These are phyloP conservation scores for Fusarium succisae DNA, from an alignment of 2,329 filamentous ascomycete species.

Conservation along the genomic window DNA sequence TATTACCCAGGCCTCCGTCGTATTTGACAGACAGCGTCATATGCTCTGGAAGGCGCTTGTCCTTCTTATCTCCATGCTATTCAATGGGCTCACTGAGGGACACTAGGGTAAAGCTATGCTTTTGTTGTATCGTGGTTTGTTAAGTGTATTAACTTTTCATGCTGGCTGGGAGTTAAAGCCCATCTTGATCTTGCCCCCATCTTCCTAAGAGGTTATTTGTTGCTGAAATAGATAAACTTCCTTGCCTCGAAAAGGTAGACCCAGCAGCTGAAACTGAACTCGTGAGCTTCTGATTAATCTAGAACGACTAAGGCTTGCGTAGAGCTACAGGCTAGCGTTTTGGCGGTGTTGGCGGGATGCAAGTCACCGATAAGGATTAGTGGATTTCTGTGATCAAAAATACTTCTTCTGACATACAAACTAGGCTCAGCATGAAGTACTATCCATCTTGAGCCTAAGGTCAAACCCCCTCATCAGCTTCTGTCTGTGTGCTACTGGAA, in stretches of 20 bases:
- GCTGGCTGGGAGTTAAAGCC: background rate
- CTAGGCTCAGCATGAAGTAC: rapidly evolving
- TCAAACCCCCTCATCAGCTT: background rate
- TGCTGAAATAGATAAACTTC: background rate
- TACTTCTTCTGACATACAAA: background rate
- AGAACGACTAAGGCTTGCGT: background rate
- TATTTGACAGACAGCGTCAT: too few relatives aligned
- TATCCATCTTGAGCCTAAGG: background rate
- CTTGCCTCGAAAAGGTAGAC: too few relatives aligned
- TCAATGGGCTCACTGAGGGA: rapidly evolving
- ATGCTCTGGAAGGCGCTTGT: rapidly evolving
- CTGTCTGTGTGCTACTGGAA: background rate
- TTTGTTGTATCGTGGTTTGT: rapidly evolving
- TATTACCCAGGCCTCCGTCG: too few relatives aligned
- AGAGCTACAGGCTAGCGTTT: background rate
- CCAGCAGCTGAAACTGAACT: background rate
- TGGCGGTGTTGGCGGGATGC: background rate
- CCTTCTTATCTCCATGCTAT: too few relatives aligned
- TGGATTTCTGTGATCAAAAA: rapidly evolving
- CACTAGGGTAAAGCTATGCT: too few relatives aligned
- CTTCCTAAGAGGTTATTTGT: too few relatives aligned
- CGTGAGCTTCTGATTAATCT: background rate
- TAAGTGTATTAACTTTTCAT: background rate
- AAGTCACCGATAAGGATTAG: background rate
- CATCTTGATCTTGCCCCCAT: rapidly evolving